A percentile compares a stretch with the other conserved stretches of the same genome.
Conservation (phyloP, 1,284 basidiomycete species). For the Ustilago trichophora region DNA sequence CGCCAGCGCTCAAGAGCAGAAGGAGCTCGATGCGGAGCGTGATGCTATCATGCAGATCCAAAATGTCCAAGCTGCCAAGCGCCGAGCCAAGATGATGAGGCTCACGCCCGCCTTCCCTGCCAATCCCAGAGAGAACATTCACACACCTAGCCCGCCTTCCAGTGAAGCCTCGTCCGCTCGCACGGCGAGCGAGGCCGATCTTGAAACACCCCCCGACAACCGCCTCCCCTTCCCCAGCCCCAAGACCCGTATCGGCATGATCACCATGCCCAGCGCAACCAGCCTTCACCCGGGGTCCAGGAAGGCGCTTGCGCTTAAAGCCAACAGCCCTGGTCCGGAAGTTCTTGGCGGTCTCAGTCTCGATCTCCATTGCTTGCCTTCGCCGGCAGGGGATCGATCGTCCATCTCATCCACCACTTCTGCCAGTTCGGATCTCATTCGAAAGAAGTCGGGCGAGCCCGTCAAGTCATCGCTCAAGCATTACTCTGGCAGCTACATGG, state of each 20-base stretch:
- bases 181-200: slow-evolving; percentile 34
- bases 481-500: slow-evolving; percentile 67
- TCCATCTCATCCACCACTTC: slow-evolving; percentile 41
- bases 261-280: slow-evolving; percentile 6
- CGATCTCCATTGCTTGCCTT: slow-evolving; percentile 55
- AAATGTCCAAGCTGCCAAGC: slow-evolving; percentile 45
- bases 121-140: slow-evolving; percentile 4
- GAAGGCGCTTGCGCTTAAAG: slow-evolving; percentile 53
- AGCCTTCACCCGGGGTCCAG: slow-evolving; percentile 50
- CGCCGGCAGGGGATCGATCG: slow-evolving; percentile 38
- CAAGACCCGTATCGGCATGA: slow-evolving; percentile 21
- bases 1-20: slow-evolving; percentile 23
- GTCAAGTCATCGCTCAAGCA: slow-evolving; percentile 90
- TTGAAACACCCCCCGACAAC: slow-evolving; percentile 27
- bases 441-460: slow-evolving; percentile 91
- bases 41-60: slow-evolving; percentile 41
- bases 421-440: slow-evolving; percentile 69
- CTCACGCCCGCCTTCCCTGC: slow-evolving; percentile 50
- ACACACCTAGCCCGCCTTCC: slow-evolving; percentile 46
- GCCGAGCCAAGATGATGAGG: slow-evolving; percentile 53
- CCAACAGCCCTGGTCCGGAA: slow-evolving; percentile 46
- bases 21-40: slow-evolving; percentile 34
- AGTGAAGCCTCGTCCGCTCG: slow-evolving; percentile 30
- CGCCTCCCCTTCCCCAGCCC: slow-evolving; percentile 41
- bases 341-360: slow-evolving; percentile 53